Percentiles rank a stretch among this genome's conserved stretches.
phyloP scores from a whole-genome alignment of 2,329 filamentous ascomycete species.

The Trichoderma sp. region DNA sequence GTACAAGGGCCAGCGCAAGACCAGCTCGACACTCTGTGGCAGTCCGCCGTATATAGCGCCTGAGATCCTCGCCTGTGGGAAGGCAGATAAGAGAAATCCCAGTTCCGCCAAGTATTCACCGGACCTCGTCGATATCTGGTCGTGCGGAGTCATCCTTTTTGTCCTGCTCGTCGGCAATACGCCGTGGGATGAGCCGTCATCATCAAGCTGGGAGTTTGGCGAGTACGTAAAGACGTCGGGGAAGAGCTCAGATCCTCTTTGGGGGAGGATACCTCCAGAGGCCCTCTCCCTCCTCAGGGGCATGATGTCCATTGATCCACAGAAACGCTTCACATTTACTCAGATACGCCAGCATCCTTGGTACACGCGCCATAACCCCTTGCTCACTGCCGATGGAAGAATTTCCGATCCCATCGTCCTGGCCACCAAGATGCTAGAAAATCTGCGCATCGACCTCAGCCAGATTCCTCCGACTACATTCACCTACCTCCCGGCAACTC shows the following conservation, averaged over 20 bases:
- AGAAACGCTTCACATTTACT: slow-evolving; percentile 76
- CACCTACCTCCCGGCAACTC: slow-evolving; percentile 29
- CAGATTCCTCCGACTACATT: slow-evolving; percentile 56
- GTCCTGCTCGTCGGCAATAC: slow-evolving; percentile 94
- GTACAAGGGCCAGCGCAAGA: slow-evolving; percentile 78
- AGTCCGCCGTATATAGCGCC: slow-evolving; percentile 97
- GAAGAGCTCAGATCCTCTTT: slow-evolving; percentile 80
- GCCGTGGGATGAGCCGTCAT: slow-evolving; percentile 91
- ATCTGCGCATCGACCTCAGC: slow-evolving; percentile 82
- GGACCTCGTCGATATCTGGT: slow-evolving; percentile 91
- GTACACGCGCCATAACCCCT: slow-evolving; percentile 81
- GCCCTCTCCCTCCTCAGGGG: slow-evolving; percentile 81
- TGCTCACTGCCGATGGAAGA: slow-evolving; percentile 70
- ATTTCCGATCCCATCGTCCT: slow-evolving; percentile 76
- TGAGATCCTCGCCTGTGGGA: slow-evolving; percentile 67
- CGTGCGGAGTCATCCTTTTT: slow-evolving; percentile 95
- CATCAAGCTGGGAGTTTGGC: slow-evolving; percentile 82
- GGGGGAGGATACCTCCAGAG: slow-evolving; percentile 71
- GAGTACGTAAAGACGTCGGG: slow-evolving; percentile 80
- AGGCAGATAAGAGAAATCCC: slow-evolving; percentile 44
- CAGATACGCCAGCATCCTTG: slow-evolving; percentile 89
- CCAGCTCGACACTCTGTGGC: slow-evolving; percentile 85
- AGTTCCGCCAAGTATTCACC: slow-evolving; percentile 63
- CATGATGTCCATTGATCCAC: slow-evolving; percentile 82
- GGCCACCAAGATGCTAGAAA: slow-evolving; percentile 93